Evolutionary conservation across 768 basidiomycete genomes (phyloP).

Genomic region (Udeniomyces megalosporus): DNA sequence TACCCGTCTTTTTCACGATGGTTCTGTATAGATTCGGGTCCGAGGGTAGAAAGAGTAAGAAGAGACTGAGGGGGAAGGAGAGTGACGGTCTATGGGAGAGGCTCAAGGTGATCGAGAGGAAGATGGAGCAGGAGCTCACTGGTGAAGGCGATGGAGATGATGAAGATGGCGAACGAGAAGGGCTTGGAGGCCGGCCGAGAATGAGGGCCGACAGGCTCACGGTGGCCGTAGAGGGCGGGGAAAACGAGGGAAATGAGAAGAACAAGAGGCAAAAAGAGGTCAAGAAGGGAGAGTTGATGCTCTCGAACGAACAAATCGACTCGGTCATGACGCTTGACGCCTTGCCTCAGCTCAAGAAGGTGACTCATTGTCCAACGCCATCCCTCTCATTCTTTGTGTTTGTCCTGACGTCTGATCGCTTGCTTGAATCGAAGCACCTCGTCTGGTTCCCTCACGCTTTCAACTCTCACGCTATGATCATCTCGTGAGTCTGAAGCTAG

Average conservation of each 20-base stretch:
- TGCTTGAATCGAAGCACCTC: neutral
- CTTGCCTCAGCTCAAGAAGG: conserved; percentile 6
- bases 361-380: neutral
- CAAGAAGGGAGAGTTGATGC: neutral
- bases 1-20: conserved; percentile 25
- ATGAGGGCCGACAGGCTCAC: too few relatives aligned
- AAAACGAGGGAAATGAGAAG: neutral
- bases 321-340: conserved; percentile 1
- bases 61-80: neutral
- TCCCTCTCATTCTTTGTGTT: neutral
- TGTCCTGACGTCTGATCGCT: neutral
- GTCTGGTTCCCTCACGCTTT: conserved; percentile 2
- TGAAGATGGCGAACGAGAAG: neutral
- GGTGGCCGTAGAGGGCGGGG: neutral
- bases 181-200: neutral
- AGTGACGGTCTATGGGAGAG: conserved; percentile 5
- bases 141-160: neutral
- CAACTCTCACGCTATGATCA: conserved; percentile 15
- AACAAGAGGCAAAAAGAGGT: neutral
- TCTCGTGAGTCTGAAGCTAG: too few relatives aligned
- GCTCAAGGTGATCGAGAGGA: conserved; percentile 2
- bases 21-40: conserved; percentile 41
- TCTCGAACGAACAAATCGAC: neutral
- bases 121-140: neutral
- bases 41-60: neutral